Percentiles rank a stretch among this genome's conserved stretches.
phyloP scores from a whole-genome alignment of 176 grass and related monocot species.

The Triticum timopheevii region DNA sequence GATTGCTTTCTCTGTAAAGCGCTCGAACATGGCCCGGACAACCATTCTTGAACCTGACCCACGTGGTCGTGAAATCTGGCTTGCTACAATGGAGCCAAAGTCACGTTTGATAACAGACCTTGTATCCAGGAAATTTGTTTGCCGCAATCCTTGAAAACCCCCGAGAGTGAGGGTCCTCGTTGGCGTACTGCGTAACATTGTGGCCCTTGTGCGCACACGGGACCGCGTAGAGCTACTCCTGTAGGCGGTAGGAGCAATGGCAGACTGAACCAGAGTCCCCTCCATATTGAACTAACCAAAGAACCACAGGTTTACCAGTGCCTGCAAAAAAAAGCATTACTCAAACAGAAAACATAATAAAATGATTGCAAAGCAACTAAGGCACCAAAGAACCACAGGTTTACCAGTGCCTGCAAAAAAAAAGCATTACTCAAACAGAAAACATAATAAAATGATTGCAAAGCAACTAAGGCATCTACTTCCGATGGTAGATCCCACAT shows the following conservation, averaged over 20 bases:
- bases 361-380: background rate
- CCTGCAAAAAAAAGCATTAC: background rate
- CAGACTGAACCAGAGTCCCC: conserved; percentile 76
- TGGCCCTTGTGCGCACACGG: conserved; percentile 32
- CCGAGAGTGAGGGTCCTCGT: conserved; percentile 45
- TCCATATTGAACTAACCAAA: conserved; percentile 49
- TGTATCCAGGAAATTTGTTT: conserved; percentile 51
- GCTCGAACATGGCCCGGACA: conserved; percentile 80
- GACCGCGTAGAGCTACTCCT: conserved; percentile 37
- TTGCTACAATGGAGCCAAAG: conserved; percentile 50
- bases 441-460: background rate
- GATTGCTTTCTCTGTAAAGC: conserved; percentile 93
- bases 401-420: conserved; percentile 23
- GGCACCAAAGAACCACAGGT: background rate
- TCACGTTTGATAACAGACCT: conserved; percentile 43
- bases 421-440: background rate
- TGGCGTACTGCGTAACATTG: conserved; percentile 50
- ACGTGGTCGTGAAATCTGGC: conserved; percentile 49
- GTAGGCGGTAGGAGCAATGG: conserved; percentile 45
- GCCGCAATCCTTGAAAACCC: conserved; percentile 56
- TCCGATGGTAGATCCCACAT: background rate
- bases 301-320: background rate
- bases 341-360: background rate
- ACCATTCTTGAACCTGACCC: conserved; percentile 45
- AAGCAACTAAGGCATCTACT: background rate